phyloP scores from a whole-genome alignment of 2,329 filamentous ascomycete genomes.

The Zelopaecilomyces penicillatus region DNA sequence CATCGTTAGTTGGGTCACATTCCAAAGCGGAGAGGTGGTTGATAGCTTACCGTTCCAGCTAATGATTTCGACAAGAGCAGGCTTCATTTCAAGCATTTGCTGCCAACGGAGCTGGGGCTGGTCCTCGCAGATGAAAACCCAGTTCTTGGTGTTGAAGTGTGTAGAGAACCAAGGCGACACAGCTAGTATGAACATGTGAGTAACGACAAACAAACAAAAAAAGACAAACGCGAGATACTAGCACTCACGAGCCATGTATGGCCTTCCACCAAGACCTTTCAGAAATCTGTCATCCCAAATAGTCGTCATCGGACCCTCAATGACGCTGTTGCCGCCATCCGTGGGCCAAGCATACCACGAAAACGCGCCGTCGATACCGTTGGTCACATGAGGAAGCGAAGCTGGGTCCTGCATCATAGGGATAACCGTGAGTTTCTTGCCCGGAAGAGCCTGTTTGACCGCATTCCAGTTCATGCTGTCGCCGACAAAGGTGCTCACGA shows the following conservation, averaged over 20 bases:
- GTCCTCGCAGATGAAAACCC: slow-evolving; percentile 16
- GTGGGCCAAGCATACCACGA: slow-evolving; percentile 17
- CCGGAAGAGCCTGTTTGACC: slow-evolving; percentile 11
- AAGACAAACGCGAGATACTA: background rate
- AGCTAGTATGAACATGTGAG: slow-evolving; percentile 3
- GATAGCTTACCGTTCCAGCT: slow-evolving; percentile 13
- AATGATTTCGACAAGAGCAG: slow-evolving; percentile 13
- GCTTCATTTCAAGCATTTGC: slow-evolving; percentile 16
- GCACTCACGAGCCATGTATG: slow-evolving; percentile 17
- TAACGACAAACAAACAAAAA: background rate
- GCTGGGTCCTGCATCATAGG: slow-evolving; percentile 13
- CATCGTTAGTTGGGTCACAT: background rate
- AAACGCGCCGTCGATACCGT: slow-evolving; percentile 14
- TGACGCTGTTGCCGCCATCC: slow-evolving; percentile 14
- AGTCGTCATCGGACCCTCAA: slow-evolving; percentile 14
- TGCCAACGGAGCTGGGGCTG: slow-evolving; percentile 15
- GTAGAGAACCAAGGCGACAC: slow-evolving; percentile 17
- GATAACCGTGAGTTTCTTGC: slow-evolving; percentile 13
- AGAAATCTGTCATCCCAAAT: slow-evolving; percentile 13
- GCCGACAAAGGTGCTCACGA: slow-evolving; percentile 17
- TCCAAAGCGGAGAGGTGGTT: background rate
- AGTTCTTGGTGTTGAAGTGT: slow-evolving; percentile 16
- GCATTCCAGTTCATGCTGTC: slow-evolving; percentile 15
- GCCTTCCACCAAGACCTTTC: slow-evolving; percentile 8
- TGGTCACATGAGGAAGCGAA: slow-evolving; percentile 7